phyloP scores from a whole-genome alignment of 257 asterid genomes.

The Capsicum baccatum region DNA sequence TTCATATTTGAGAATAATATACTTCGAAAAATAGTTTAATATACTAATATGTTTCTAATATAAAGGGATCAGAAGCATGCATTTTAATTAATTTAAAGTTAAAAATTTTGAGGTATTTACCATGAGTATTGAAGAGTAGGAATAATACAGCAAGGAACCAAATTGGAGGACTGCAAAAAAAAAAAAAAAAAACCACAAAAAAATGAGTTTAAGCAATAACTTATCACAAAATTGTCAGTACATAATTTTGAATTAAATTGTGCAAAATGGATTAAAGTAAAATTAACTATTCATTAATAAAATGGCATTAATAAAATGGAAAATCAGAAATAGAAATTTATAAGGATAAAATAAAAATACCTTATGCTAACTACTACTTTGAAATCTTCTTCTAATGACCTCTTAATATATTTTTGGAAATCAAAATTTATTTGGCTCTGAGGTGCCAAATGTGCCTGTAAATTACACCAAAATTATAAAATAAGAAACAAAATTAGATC shows the following conservation, averaged over 20 bases:
- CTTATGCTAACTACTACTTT: constrained; percentile 98
- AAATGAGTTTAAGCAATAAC: neutral
- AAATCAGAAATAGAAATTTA: neutral
- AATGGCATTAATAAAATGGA: neutral
- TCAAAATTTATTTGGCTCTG: constrained; percentile 69
- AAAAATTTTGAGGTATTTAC: constrained; percentile 42
- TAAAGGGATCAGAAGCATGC: neutral
- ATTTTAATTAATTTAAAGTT: neutral
- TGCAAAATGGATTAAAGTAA: neutral
- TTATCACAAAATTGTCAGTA: neutral
- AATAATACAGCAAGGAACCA: constrained; percentile 84
- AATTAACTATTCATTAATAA: neutral
- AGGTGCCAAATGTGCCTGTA: constrained; percentile 93
- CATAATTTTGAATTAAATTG: neutral
- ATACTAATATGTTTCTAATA: too few relatives aligned
- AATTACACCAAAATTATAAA: neutral
- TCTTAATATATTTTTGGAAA: constrained; percentile 79
- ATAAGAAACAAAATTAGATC: neutral
- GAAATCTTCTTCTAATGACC: constrained; percentile 96
- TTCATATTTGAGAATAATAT: neutral
- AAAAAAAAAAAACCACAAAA: neutral
- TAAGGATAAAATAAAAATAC: constrained; percentile 37
- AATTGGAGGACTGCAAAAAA: constrained; percentile 73
- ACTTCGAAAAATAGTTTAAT: neutral
- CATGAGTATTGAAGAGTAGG: constrained; percentile 88